Conservation (phyloP, 2,329 filamentous ascomycete genomes). For the Orbilia ellipsospora region DNA sequence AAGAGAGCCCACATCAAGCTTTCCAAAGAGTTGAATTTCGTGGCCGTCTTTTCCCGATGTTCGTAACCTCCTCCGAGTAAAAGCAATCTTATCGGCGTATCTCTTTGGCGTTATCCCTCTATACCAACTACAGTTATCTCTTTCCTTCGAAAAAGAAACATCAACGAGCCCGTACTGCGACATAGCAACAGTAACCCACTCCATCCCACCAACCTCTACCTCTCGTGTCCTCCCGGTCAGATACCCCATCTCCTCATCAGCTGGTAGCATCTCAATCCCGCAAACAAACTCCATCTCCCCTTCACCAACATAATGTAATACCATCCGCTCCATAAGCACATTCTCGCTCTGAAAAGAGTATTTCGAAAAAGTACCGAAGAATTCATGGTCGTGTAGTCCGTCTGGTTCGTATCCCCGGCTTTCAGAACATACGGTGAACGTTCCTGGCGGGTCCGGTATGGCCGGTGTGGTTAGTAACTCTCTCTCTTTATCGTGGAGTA, state of each 20-base stretch:
- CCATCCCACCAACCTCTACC: neutral
- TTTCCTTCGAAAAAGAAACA: conserved; percentile 12
- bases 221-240: conserved; percentile 4
- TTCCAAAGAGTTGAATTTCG: neutral
- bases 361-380: conserved; percentile 2
- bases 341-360: neutral
- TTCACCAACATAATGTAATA: conserved; percentile 6
- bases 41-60: neutral
- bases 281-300: conserved; percentile 16
- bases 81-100: conserved; percentile 10
- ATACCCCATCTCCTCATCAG: conserved; percentile 11
- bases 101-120: neutral
- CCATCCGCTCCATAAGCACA: neutral
- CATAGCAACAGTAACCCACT: conserved; percentile 1
- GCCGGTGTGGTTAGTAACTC: neutral
- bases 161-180: conserved; percentile 20
- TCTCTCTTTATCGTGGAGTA: neutral
- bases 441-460: neutral
- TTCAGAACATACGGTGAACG: neutral
- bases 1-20: conserved; percentile 9
- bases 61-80: conserved; percentile 11
- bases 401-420: neutral
- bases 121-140: neutral
- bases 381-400: neutral
- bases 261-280: conserved; percentile 9